Conservation (phyloP, 768 basidiomycete genomes). For the Leccinum olivaceopallidum region DNA sequence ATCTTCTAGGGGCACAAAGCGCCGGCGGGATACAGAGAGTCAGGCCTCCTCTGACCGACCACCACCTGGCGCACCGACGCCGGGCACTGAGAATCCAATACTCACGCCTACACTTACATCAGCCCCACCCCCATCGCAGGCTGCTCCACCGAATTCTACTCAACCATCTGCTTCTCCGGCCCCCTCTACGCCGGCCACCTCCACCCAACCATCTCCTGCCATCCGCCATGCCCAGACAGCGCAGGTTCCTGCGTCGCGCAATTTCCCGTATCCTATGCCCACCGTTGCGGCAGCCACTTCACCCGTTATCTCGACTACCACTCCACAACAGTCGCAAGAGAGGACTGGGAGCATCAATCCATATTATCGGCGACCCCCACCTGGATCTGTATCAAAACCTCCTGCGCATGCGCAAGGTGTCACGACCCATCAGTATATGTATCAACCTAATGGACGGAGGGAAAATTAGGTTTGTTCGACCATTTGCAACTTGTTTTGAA, state of each 20-base stretch:
- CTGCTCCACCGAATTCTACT: conserved; percentile 29
- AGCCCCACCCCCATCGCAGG: conserved; percentile 28
- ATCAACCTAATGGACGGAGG: conserved; percentile 44
- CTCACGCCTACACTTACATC: conserved; percentile 23
- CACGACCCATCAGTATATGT: conserved; percentile 45
- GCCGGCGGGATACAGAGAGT: conserved; percentile 49
- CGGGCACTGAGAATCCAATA: conserved; percentile 21
- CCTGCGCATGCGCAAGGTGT: conserved; percentile 25
- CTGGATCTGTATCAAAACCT: conserved; percentile 25
- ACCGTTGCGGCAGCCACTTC: conserved; percentile 65
- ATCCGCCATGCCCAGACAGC: conserved; percentile 34
- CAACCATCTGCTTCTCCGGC: conserved; percentile 28
- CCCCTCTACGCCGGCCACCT: conserved; percentile 32
- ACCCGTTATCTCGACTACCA: conserved; percentile 48
- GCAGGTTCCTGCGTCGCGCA: conserved; percentile 25
- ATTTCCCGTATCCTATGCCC: conserved; percentile 71
- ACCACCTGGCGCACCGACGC: conserved; percentile 21
- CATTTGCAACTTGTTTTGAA: conserved; percentile 10
- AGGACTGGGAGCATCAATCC: conserved; percentile 35
- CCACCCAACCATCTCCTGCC: conserved; percentile 38
- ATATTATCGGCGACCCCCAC: conserved; percentile 55
- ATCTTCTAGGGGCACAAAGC: conserved; percentile 61
- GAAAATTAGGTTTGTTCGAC: conserved; percentile 20
- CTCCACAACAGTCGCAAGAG: conserved; percentile 39
- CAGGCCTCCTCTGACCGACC: conserved; percentile 28